Percentiles rank a stretch among this genome's conserved stretches.
Conservation (phyloP, 2,329 filamentous ascomycete genomes). For the Stemphylium vesicarium region DNA sequence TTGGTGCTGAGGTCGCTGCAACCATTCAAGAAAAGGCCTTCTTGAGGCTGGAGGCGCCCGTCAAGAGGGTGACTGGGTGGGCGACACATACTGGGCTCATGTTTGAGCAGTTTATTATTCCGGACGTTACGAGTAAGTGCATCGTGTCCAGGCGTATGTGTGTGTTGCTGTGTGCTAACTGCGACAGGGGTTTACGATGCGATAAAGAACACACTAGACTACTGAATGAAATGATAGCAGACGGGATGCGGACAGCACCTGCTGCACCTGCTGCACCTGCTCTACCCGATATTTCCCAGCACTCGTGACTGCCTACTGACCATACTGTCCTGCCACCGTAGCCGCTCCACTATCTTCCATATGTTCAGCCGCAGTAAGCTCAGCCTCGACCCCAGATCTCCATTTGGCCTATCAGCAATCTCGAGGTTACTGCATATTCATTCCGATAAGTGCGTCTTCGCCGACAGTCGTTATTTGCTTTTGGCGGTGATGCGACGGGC, state of each 20-base stretch:
- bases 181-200: constrained; percentile 55
- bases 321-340: no score
- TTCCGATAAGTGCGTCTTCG: no score
- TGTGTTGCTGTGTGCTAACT: constrained; percentile 28
- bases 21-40: constrained; percentile 90
- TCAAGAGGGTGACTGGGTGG: constrained; percentile 87
- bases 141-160: neutral
- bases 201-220: constrained; percentile 56
- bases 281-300: no score
- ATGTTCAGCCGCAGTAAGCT: no score
- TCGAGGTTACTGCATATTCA: no score
- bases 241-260: neutral
- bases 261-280: neutral
- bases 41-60: constrained; percentile 80
- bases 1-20: constrained; percentile 88
- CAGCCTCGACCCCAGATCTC: no score
- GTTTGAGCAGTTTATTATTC: constrained; percentile 75
- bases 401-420: no score
- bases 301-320: no score
- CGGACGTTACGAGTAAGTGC: constrained; percentile 83
- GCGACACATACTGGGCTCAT: constrained; percentile 80
- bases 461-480: neutral
- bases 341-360: no score
- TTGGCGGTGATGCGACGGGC: neutral
- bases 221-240: constrained; percentile 31